A percentile compares a stretch with the other conserved stretches of the same genome.
These are phyloP conservation scores for Talaromyces atroroseus DNA, from an alignment of 2,329 filamentous ascomycete genomes.

Conservation along the genomic window DNA sequence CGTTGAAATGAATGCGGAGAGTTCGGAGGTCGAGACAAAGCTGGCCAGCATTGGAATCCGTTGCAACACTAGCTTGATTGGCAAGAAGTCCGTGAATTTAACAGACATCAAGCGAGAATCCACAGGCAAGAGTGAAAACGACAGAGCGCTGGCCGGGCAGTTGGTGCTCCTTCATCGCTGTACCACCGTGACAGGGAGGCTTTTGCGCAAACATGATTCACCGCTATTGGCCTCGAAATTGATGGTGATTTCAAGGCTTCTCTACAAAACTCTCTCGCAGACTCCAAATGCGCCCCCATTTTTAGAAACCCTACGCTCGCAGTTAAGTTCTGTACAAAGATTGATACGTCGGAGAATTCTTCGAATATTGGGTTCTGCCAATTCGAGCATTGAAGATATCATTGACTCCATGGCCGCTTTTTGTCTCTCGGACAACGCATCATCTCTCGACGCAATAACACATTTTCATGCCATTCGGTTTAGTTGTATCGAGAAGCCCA, in stretches of 20 bases:
- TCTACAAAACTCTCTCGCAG: conserved; percentile 67
- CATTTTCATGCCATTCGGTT: conserved; percentile 72
- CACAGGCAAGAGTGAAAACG: conserved; percentile 31
- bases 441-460: conserved; percentile 69
- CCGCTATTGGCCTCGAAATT: conserved; percentile 61
- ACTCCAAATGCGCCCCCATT: conserved; percentile 43
- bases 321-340: conserved; percentile 56
- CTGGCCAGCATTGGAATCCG: conserved; percentile 67
- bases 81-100: conserved; percentile 59
- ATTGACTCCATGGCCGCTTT: conserved; percentile 75
- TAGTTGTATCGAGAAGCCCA: conserved; percentile 57
- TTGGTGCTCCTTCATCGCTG: conserved; percentile 54
- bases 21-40: conserved; percentile 65
- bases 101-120: conserved; percentile 39
- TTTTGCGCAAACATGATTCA: conserved; percentile 48
- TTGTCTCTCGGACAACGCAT: conserved; percentile 73
- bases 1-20: conserved; percentile 76
- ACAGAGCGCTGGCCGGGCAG: conserved; percentile 50
- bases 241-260: conserved; percentile 66
- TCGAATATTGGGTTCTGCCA: conserved; percentile 43
- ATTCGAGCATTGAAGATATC: conserved; percentile 45
- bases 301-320: conserved; percentile 60
- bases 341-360: conserved; percentile 63
- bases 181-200: conserved; percentile 47
- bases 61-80: conserved; percentile 69